Evolutionary conservation across 2,329 filamentous ascomycete species (phyloP), one percentile per base, ranked within the genome.

Genomic region (Pseudonectria foliicola): DNA sequence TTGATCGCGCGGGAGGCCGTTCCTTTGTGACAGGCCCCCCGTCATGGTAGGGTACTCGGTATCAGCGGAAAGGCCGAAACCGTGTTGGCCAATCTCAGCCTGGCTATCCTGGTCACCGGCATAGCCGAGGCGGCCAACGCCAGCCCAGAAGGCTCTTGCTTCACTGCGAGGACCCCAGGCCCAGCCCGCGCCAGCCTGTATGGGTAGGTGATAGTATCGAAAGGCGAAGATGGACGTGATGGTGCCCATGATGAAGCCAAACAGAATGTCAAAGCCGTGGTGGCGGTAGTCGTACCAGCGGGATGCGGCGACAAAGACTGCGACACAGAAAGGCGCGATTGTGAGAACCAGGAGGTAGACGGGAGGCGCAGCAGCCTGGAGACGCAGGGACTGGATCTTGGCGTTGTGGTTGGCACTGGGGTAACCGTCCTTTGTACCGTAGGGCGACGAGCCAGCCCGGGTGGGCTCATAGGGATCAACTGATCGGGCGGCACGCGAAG

Each of bases 251-350:
- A 84, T 46, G 36, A 81, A 83, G n/a, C 90, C 90, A 43, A 84
- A 86, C 3, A 95, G 63, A 45, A 95, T 85, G 46, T 96, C 90
- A 56, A 95, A 90, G n/a, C 82, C 88, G 56, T 90, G 85, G 59
- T 96, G 90, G 26, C 85, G 79, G 64, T 82, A 93, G 59, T 95
- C 82, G 40, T 82, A 88, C 74, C 82, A 96, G 10, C 90, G 82
- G 2, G 86, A 90, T 18, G 80, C 77, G n/a, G 82, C 73, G 43
- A 95, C 83, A 63, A 88, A 95, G 43, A 88, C 74, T 5, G 88
- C 82, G 2, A 76, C 66, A 37, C 79, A 82, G 44, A 88, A 74
- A 3, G 89, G 89, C 2, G 85, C 60, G 13, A 87, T 66, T 3
- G 78, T 72, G 24, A 90, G 57, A 29, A 81, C 64, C 10, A 94